These are phyloP conservation scores for Leccinum ochraceum DNA, from an alignment of 768 basidiomycete species.

Conservation along the genomic window DNA sequence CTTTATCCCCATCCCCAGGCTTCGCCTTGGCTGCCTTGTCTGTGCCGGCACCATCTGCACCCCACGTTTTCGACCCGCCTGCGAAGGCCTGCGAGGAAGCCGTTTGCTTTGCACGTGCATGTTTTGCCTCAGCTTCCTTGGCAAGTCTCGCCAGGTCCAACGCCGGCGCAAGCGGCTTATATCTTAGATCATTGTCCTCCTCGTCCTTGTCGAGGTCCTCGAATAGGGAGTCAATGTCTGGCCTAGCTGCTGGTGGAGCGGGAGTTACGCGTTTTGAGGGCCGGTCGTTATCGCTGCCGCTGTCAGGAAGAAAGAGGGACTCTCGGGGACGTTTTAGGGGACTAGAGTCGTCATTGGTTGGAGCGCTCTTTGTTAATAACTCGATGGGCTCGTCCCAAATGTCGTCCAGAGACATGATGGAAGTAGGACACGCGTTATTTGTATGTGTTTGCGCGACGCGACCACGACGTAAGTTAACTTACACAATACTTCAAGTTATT, in stretches of 20 bases:
- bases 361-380: slow-evolving; percentile 19
- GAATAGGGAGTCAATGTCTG: slow-evolving; percentile 45
- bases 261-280: slow-evolving; percentile 29
- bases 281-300: slow-evolving; percentile 40
- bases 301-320: slow-evolving; percentile 60
- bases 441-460: slow-evolving; percentile 21
- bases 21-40: slow-evolving; percentile 9
- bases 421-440: slow-evolving; percentile 29
- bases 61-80: slow-evolving; percentile 43
- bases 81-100: slow-evolving; percentile 48
- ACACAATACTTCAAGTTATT: too few relatives aligned
- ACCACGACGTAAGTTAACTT: neutral
- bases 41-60: slow-evolving; percentile 18
- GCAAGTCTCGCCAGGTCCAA: slow-evolving; percentile 55
- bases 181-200: slow-evolving; percentile 43
- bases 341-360: slow-evolving; percentile 19
- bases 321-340: slow-evolving; percentile 36
- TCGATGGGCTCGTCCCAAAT: slow-evolving; percentile 61
- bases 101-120: slow-evolving; percentile 30
- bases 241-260: slow-evolving; percentile 13
- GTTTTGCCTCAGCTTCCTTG: slow-evolving; percentile 54
- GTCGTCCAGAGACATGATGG: slow-evolving; percentile 44
- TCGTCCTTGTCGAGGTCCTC: slow-evolving; percentile 51
- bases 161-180: slow-evolving; percentile 49
- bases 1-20: slow-evolving; percentile 28